Percentiles rank a stretch among this genome's conserved stretches.
Conservation (phyloP, 768 basidiomycete genomes). For the Amanita polypyramis region DNA sequence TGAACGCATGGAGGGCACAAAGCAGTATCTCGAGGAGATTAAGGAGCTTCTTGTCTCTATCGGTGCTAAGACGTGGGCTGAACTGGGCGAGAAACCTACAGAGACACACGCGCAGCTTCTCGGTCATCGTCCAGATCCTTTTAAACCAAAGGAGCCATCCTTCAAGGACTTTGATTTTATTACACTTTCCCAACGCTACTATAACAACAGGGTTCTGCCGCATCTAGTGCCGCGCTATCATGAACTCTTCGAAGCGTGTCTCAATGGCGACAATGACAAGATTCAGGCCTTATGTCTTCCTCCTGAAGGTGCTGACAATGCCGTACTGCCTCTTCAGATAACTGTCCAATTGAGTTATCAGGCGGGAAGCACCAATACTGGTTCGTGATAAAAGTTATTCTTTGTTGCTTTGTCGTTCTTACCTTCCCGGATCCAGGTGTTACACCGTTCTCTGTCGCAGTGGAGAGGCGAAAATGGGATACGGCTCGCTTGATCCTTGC, state of each 20-base stretch:
- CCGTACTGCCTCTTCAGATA: constrained; percentile 31
- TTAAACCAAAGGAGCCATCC: background rate
- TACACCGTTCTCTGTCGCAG: constrained; percentile 40
- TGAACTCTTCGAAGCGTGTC: constrained; percentile 4
- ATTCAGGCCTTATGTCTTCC: constrained; percentile 51
- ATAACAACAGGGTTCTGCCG: background rate
- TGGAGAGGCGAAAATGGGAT: constrained; percentile 39
- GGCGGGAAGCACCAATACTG: constrained; percentile 12
- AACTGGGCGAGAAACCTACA: background rate
- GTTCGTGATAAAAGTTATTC: constrained; percentile 11
- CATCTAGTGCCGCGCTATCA: background rate
- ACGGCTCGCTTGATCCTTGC: constrained; percentile 50
- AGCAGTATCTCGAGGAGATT: background rate
- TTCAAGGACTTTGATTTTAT: background rate
- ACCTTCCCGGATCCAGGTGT: constrained; percentile 20
- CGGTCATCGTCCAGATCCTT: background rate
- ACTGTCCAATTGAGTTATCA: constrained; percentile 22
- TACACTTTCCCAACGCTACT: background rate
- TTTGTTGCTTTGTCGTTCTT: background rate
- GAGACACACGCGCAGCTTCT: background rate
- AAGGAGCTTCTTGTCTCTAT: background rate
- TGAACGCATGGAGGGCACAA: background rate
- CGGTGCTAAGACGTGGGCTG: constrained; percentile 4
- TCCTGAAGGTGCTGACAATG: constrained; percentile 16
- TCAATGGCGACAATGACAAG: constrained; percentile 5